Base-by-base conservation (phyloP, 371 early-diverging fungal genomes). In the Rhizopus arrhizus region DNA sequence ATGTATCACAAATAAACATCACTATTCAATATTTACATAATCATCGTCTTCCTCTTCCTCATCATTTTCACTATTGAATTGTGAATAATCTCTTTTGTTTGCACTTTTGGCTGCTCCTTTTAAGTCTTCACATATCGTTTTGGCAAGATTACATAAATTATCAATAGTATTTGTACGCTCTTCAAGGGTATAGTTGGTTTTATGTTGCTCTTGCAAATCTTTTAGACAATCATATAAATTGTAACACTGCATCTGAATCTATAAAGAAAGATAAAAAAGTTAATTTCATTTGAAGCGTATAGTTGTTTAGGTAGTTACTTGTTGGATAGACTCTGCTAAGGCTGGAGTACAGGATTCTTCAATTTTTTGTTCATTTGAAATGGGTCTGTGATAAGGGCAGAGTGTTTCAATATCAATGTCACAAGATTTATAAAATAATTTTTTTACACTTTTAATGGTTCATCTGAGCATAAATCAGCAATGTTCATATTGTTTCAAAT, bases 221-320 rank as follows among this genome's bases (percentile, higher is more conserved):
- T 58, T 62, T 42, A 66, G 53, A 28, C n/a, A 31, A 6, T 66
- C 45, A 28, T 62, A 62, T 40, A 66, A 15, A 33, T 66, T 51
- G 6, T 56, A 51, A 43, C 61, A 65, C 33, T 65, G 61, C 40
- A 16, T 36, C 12, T 55, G 45, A 22, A 64, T 38, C 64, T 64
- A 52, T 28, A 35, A 13, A 43, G 8, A 36, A 11, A 2, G 43
- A 2, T 5, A 43, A 43, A 43, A 36, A 11, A 36, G 22, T 22
- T 22, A 22, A 22, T 22, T 22, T 22, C 22, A 22, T 2, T 22
- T 22, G 22, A 22, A 22, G 22, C 2, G 22, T 22, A 22, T 22
- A 22, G 22, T 22, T 22, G 2, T 22, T 22, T 22, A 22, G 22
- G 22, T 22, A 22, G 22, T 22, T 22, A 22, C 22, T 22, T 22